Conservation (phyloP, 1,139 yeast species). For the Wickerhamomyces sp. region DNA sequence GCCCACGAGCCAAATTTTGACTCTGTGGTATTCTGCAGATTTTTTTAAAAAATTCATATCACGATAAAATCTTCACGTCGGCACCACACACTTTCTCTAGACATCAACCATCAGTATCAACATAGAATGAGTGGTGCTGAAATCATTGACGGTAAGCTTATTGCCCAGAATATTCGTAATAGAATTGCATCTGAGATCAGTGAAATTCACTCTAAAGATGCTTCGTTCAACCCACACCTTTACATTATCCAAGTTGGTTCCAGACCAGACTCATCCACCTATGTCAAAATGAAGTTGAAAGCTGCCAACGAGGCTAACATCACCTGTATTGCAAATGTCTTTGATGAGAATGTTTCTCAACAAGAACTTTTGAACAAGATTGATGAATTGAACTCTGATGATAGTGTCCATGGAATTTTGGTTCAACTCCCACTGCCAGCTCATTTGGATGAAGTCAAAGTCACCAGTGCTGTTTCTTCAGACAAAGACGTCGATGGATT, state of each 20-base stretch:
- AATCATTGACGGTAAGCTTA: slow-evolving; percentile 63
- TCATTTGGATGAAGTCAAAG: slow-evolving; percentile 70
- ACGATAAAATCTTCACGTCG: too few species aligned
- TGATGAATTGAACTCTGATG: slow-evolving; percentile 58
- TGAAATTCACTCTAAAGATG: slow-evolving; percentile 46
- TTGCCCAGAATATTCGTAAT: slow-evolving; percentile 52
- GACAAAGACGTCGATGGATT: slow-evolving; percentile 96
- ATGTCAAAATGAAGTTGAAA: slow-evolving; percentile 89
- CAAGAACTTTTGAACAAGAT: slow-evolving; percentile 56
- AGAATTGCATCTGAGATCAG: slow-evolving; percentile 47
- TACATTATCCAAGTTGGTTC: slow-evolving; percentile 87
- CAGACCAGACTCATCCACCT: slow-evolving; percentile 89
- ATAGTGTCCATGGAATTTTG: slow-evolving; percentile 77
- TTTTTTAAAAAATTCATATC: too few species aligned
- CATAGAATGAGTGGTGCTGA: slow-evolving; percentile 9
- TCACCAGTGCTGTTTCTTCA: slow-evolving; percentile 73
- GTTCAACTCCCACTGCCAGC: slow-evolving; percentile 89
- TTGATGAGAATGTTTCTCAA: slow-evolving; percentile 56
- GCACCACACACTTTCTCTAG: too few species aligned
- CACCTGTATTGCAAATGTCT: slow-evolving; percentile 59
- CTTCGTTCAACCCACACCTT: slow-evolving; percentile 69
- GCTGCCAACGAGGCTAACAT: slow-evolving; percentile 88
- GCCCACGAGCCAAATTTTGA: too few species aligned
- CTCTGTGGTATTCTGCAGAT: too few species aligned
- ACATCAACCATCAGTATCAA: too few species aligned